Conservation (phyloP, 768 basidiomycete genomes). For the Lenzites betulinus region DNA sequence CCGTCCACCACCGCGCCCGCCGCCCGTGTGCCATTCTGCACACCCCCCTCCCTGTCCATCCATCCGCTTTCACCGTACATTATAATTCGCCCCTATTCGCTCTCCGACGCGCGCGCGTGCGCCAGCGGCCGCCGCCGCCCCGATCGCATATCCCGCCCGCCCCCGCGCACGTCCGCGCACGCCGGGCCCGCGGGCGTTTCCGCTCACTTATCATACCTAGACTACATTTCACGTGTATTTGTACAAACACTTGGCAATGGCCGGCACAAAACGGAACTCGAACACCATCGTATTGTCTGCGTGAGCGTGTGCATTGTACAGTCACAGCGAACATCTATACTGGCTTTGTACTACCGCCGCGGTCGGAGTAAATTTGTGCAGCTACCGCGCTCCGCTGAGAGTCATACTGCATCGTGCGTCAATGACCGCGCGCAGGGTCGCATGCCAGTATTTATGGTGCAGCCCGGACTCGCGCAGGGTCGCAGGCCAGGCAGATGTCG, state of each 20-base stretch:
- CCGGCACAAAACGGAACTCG: conserved; percentile 15
- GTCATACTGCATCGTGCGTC: background rate
- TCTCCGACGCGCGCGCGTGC: conserved; percentile 1
- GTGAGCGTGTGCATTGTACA: too few relatives aligned
- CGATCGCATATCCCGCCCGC: conserved; percentile 11
- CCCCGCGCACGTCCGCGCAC: background rate
- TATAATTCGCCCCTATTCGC: conserved; percentile 23
- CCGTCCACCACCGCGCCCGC: too few relatives aligned
- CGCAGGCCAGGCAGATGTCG: too few relatives aligned
- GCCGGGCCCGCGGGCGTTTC: conserved; percentile 5
- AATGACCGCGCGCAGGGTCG: background rate
- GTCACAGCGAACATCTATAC: too few relatives aligned
- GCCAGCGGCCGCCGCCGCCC: conserved; percentile 5
- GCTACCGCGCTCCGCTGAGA: too few relatives aligned
- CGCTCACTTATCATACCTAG: conserved; percentile 22
- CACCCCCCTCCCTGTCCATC: conserved; percentile 24
- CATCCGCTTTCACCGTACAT: conserved; percentile 22
- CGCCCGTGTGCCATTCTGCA: conserved; percentile 35
- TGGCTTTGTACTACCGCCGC: too few relatives aligned
- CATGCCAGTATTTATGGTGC: background rate
- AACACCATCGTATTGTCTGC: conserved; percentile 1
- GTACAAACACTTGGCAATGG: conserved; percentile 16
- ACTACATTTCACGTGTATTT: conserved; percentile 24
- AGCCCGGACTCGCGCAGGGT: background rate
- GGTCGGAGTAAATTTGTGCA: too few relatives aligned